phyloP scores from a whole-genome alignment of 208 protist genomes.

The Trypanosoma cruzi region DNA sequence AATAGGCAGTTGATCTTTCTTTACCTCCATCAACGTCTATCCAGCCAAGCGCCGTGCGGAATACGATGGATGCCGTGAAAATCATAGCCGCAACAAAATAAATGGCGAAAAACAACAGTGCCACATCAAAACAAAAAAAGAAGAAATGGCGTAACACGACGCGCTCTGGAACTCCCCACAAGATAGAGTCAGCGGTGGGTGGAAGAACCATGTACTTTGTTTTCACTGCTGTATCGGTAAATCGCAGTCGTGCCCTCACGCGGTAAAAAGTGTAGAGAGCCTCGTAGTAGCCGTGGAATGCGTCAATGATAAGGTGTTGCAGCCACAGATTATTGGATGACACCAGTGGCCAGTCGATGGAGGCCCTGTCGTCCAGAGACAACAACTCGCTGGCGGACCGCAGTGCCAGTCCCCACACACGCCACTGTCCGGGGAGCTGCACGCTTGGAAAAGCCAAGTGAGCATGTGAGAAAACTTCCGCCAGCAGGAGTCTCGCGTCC shows the following conservation, averaged over 20 bases:
- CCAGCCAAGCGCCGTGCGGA: conserved; percentile 39
- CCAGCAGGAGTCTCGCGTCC: conserved; percentile 44
- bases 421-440: conserved; percentile 37
- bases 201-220: conserved; percentile 44
- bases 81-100: conserved; percentile 49
- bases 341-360: conserved; percentile 71
- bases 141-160: conserved; percentile 36
- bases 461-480: conserved; percentile 51
- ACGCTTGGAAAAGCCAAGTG: conserved; percentile 59
- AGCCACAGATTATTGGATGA: conserved; percentile 52
- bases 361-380: conserved; percentile 44
- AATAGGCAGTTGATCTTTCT: conserved; percentile 38
- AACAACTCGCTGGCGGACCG: conserved; percentile 60
- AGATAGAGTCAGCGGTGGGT: conserved; percentile 39
- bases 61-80: conserved; percentile 22
- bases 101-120: conserved; percentile 19
- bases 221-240: conserved; percentile 21
- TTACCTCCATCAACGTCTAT: conserved; percentile 25
- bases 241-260: conserved; percentile 30
- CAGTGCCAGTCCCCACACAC: conserved; percentile 71
- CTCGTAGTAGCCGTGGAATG: conserved; percentile 79
- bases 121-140: conserved; percentile 31
- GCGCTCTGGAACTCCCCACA: conserved; percentile 58
- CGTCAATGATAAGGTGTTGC: conserved; percentile 51
- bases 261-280: conserved; percentile 39